Evolutionary conservation across 352 stramenopile species (phyloP).

Genomic region (Peronospora farinosa): DNA sequence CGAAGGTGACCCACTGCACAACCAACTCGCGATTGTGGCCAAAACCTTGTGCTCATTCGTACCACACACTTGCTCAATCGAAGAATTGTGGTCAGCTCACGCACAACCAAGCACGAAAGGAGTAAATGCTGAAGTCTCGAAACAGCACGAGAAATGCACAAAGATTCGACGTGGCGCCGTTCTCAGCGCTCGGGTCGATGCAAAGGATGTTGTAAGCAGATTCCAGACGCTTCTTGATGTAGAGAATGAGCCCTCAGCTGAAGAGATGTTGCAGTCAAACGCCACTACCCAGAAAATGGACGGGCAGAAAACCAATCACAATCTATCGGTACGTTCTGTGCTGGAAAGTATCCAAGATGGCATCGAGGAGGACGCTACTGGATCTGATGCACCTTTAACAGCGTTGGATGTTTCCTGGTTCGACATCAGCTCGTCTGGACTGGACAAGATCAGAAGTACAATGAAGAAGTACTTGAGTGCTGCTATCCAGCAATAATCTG

Average conservation of each 20-base stretch:
- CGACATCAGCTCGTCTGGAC: slow-evolving; percentile 22
- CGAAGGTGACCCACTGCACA: slow-evolving; percentile 29
- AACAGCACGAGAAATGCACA: slow-evolving; percentile 19
- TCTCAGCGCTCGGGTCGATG: slow-evolving; percentile 1
- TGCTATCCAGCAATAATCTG: slow-evolving; percentile 13
- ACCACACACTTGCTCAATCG: slow-evolving; percentile 24
- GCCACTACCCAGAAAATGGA: neutral
- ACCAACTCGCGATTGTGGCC: slow-evolving; percentile 27
- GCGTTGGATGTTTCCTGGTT: slow-evolving; percentile 32
- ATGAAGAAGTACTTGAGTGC: slow-evolving; percentile 25
- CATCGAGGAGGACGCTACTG: slow-evolving; percentile 15
- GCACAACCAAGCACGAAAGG: slow-evolving; percentile 1
- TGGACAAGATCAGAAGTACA: slow-evolving; percentile 19
- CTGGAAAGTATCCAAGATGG: slow-evolving; percentile 23
- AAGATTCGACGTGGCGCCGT: slow-evolving; percentile 24
- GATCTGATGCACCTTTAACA: slow-evolving; percentile 1
- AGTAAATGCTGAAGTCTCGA: neutral
- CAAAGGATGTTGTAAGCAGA: slow-evolving; percentile 13
- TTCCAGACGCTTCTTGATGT: slow-evolving; percentile 22
- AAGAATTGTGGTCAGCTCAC: slow-evolving; percentile 23
- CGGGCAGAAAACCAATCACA: slow-evolving; percentile 4
- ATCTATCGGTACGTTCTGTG: slow-evolving; percentile 19
- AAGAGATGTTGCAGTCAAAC: slow-evolving; percentile 21
- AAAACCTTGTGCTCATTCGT: slow-evolving; percentile 32
- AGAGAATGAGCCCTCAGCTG: slow-evolving; percentile 8